These are phyloP conservation scores for Penicillium subrubescens DNA, from an alignment of 495 filamentous ascomycete species.

Conservation along the genomic window DNA sequence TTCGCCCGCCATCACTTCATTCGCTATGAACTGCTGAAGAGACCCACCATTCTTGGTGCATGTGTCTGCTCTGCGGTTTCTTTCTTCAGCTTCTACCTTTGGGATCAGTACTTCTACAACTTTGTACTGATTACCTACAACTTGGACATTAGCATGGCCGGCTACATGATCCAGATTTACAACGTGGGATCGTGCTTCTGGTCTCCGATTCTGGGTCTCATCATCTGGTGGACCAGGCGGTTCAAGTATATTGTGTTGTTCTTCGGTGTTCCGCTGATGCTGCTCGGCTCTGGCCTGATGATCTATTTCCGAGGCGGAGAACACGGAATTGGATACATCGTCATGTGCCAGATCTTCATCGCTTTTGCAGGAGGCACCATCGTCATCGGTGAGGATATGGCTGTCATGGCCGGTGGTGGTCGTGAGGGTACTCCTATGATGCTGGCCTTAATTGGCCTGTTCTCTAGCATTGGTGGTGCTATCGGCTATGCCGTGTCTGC, in stretches of 20 bases:
- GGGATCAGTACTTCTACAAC: constrained; percentile 69
- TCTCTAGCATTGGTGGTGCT: constrained; percentile 67
- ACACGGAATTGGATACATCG: constrained; percentile 63
- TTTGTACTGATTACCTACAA: constrained; percentile 72
- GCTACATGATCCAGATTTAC: constrained; percentile 71
- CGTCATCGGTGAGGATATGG: constrained; percentile 71
- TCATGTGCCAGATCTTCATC: constrained; percentile 82
- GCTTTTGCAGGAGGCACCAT: constrained; percentile 67
- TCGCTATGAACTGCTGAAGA: constrained; percentile 57
- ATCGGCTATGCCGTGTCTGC: constrained; percentile 66
- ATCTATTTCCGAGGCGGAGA: constrained; percentile 67
- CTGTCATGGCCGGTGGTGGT: constrained; percentile 67
- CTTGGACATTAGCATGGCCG: constrained; percentile 56
- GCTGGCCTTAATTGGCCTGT: constrained; percentile 67
- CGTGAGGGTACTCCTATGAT: constrained; percentile 69
- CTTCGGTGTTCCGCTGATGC: constrained; percentile 64
- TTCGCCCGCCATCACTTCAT: constrained; percentile 63
- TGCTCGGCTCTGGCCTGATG: constrained; percentile 67
- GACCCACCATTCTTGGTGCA: constrained; percentile 67
- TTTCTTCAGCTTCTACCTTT: constrained; percentile 66
- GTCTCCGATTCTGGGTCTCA: constrained; percentile 58
- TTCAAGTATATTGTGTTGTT: constrained; percentile 62
- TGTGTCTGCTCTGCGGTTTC: constrained; percentile 55
- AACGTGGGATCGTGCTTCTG: constrained; percentile 68
- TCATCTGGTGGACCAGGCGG: constrained; percentile 56